Percentiles rank a stretch among this genome's conserved stretches.
These are phyloP conservation scores for Dothideomycetes sp. DNA, from an alignment of 2,329 filamentous ascomycete genomes.

Conservation along the genomic window DNA sequence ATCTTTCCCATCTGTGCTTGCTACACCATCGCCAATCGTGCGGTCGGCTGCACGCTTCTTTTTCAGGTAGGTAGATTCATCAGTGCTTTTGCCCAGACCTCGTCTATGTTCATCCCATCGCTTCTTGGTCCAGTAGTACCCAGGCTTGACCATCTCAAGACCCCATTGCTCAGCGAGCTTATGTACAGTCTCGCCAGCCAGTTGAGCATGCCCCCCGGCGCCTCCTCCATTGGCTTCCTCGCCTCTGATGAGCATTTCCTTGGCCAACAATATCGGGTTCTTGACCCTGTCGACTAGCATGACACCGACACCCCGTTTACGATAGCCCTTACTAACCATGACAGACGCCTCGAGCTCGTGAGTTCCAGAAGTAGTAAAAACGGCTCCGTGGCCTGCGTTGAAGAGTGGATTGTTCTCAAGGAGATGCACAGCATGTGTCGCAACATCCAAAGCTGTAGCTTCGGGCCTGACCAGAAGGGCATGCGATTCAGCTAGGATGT, in stretches of 20 bases:
- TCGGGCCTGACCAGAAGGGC: conserved; percentile 18
- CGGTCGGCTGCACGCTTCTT: conserved; percentile 22
- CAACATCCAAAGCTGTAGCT: conserved; percentile 58
- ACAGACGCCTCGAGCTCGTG: conserved; percentile 81
- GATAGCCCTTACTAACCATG: conserved; percentile 64
- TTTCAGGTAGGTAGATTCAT: conserved; percentile 29
- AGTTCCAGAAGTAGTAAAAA: conserved; percentile 72
- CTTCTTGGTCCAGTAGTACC: conserved; percentile 69
- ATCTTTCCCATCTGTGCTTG: no score
- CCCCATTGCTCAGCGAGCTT: conserved; percentile 56
- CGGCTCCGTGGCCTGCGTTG: conserved; percentile 74
- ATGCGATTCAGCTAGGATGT: conserved; percentile 22
- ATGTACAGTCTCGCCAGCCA: conserved; percentile 60
- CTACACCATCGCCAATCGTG: not conserved
- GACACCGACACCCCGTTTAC: conserved; percentile 69
- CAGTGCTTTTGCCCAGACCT: conserved; percentile 39
- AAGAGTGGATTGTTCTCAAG: conserved; percentile 75
- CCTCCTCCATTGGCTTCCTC: conserved; percentile 48
- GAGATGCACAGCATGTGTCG: conserved; percentile 61
- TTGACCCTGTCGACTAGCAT: conserved; percentile 63
- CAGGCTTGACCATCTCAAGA: conserved; percentile 54
- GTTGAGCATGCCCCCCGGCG: conserved; percentile 58
- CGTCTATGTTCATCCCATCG: conserved; percentile 68
- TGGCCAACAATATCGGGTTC: conserved; percentile 68
- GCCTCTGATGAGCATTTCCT: conserved; percentile 57